phyloP scores from a whole-genome alignment of 2,329 filamentous ascomycete species.

The Cercospora sp. region DNA sequence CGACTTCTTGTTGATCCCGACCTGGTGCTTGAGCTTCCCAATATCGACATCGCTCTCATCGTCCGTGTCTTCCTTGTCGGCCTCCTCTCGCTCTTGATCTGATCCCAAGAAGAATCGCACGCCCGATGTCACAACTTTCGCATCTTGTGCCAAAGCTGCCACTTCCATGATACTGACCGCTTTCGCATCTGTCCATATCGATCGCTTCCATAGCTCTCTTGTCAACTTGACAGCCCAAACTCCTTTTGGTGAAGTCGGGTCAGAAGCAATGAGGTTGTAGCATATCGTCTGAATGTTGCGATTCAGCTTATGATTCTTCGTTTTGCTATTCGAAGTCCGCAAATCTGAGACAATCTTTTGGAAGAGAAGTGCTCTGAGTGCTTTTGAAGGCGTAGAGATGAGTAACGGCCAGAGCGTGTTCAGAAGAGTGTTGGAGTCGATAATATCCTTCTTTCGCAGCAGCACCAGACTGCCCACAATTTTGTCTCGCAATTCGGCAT shows the following conservation, averaged over 20 bases:
- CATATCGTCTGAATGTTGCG: constrained; percentile 89
- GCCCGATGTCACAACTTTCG: constrained; percentile 85
- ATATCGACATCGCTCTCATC: constrained; percentile 79
- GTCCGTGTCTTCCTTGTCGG: constrained; percentile 79
- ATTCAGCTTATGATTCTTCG: constrained; percentile 89
- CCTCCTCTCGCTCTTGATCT: constrained; percentile 91
- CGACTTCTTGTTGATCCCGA: constrained; percentile 93
- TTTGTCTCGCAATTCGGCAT: constrained; percentile 87
- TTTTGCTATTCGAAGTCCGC: constrained; percentile 80
- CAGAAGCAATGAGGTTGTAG: constrained; percentile 85
- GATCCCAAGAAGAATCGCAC: constrained; percentile 94
- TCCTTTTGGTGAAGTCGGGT: constrained; percentile 79
- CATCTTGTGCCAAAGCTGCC: constrained; percentile 81
- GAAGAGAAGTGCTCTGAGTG: constrained; percentile 78
- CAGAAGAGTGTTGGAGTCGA: constrained; percentile 79
- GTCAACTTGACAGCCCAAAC: constrained; percentile 97
- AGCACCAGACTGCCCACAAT: constrained; percentile 87
- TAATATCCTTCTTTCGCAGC: constrained; percentile 84
- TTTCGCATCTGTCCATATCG: constrained; percentile 92
- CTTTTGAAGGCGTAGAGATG: constrained; percentile 87
- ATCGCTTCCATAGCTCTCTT: constrained; percentile 91
- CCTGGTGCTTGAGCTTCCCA: constrained; percentile 77
- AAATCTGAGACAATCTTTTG: constrained; percentile 90
- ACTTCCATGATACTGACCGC: constrained; percentile 99
- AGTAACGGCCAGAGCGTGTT: constrained; percentile 94